phyloP scores from a whole-genome alignment of 2,329 filamentous ascomycete species.

The Periglandula ipomoeae region DNA sequence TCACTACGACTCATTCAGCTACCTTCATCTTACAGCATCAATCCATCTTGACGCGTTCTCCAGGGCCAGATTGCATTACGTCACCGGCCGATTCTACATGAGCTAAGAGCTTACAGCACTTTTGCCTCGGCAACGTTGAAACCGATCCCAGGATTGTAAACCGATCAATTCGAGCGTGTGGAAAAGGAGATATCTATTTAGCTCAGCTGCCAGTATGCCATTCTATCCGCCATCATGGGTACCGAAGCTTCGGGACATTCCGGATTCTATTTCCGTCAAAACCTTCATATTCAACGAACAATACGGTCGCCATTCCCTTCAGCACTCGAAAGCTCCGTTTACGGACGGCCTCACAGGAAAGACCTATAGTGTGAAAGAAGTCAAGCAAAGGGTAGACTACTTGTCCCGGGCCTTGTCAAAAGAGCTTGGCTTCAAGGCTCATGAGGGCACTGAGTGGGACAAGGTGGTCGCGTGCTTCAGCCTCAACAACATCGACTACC shows the following conservation, averaged over 20 bases:
- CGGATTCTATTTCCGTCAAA: conserved; percentile 56
- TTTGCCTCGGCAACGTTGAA: too few relatives aligned
- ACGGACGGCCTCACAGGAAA: conserved; percentile 63
- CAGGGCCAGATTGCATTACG: too few relatives aligned
- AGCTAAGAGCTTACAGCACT: too few relatives aligned
- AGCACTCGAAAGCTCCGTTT: conserved; percentile 54
- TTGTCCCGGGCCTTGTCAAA: conserved; percentile 46
- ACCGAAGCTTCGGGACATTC: conserved; percentile 19
- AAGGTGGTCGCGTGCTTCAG: conserved; percentile 66
- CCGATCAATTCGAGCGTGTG: too few relatives aligned
- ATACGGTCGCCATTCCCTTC: conserved; percentile 53
- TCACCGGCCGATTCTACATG: too few relatives aligned
- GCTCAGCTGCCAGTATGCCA: conserved; percentile 6
- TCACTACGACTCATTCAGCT: too few relatives aligned
- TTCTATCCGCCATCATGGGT: conserved; percentile 11
- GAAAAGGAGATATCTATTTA: too few relatives aligned
- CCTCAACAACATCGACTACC: conserved; percentile 58
- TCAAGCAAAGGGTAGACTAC: conserved; percentile 55
- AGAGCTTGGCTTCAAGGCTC: conserved; percentile 61
- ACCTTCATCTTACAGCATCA: too few relatives aligned
- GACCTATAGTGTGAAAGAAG: conserved; percentile 50
- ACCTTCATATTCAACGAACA: conserved; percentile 57
- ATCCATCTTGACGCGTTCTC: too few relatives aligned
- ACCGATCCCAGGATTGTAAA: too few relatives aligned
- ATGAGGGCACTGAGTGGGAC: conserved; percentile 64